Evolutionary conservation across 371 early-diverging fungal genomes (phyloP), one percentile per base, ranked within the genome.

Genomic region (Caulochytrium protostelioides): DNA sequence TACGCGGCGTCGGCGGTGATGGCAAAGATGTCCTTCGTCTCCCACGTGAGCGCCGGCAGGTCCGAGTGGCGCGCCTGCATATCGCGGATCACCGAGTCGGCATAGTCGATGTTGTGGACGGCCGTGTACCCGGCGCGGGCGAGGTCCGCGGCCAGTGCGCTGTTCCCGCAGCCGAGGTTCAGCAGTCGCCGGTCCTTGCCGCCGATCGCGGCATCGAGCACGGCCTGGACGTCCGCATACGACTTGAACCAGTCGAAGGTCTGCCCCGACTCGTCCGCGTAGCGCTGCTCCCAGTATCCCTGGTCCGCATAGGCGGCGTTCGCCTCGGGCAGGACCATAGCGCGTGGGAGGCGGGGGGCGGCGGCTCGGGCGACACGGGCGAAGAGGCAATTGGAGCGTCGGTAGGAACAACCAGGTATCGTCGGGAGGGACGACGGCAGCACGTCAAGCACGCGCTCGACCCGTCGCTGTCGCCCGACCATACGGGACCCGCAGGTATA

Each of bases 161-260:
- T 59, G 43, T 68, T 72, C 0, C 72, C 72, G 40, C 64, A 63
- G 1, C 72, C 72, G 9, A 55, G 19, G 18, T 53, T 46, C 16
- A 59, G 28, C 9, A 59, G 48, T 15, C 10, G 8, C 10, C 16
- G 15, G 16, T 23, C 12, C 22, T 30, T 19, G 5, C 12, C 10
- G 16, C 46, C 39, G n/a, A 43, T 22, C 13, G 32, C 33, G 4
- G 34, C 42, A 33, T 53, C 53, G 17, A 81, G 38, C 17, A 74
- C 43, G 14, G 68, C 69, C 45, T 70, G 59, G 28, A 82, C 46
- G 14, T 77, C 82, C 18, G 54, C 58, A 47, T 74, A 81, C 13
- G 73, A 74, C 52, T 81, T 81, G 59, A 79, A 82, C 82, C 82
- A 82, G 65, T 81, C 82, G 50, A 78, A 81, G 3, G 68, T 63